Evolutionary conservation across 1,139 yeast genomes (phyloP), one percentile per base, ranked within the genome.

Genomic region (Pichia terricola): DNA sequence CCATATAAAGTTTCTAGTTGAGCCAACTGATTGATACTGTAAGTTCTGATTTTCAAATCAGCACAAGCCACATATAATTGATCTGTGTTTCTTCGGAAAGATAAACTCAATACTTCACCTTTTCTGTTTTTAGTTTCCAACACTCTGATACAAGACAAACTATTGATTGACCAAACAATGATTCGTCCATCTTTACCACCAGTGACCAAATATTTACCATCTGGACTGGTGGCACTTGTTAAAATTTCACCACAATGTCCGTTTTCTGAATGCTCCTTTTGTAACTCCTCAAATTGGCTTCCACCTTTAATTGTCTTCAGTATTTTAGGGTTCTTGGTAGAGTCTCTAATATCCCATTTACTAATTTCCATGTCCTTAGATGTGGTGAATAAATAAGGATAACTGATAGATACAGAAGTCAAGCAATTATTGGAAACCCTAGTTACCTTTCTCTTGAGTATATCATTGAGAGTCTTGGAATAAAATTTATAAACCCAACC

Each of bases 41-140:
- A 94, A 0, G 95, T 85, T 60, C 96, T 76, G 49, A 91, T 84
- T 57, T 91, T 82, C 56, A 88, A 76, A 62, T 91, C 98, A 1
- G 88, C 88, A 65, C 96, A 88, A 2, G 96, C 86, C 32, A 91
- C 97, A 60, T 82, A 91, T 47, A 91, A 69, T 62, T 88, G 94
- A 64, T 84, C 94, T 4, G 91, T 72, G 47, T 77, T 78, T 55
- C 89, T 73, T 55, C 96, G 79, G 66, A 91, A 91, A 5, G 77
- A 72, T 45, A 89, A 64, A 31, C 91, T 75, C 52, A 83, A 70
- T 10, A 89, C 83, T 32, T 79, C 76, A 36, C 91, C 87, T 50
- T 80, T 71, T 47, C 79, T 72, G 54, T 78, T 82, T 44, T 72
- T 73, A 1, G 91, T 82, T 48, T 83, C 89, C 50, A 89, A 69